Evolutionary conservation across 1,139 yeast species (phyloP).

Genomic region (Yamadazyma dendronema): DNA sequence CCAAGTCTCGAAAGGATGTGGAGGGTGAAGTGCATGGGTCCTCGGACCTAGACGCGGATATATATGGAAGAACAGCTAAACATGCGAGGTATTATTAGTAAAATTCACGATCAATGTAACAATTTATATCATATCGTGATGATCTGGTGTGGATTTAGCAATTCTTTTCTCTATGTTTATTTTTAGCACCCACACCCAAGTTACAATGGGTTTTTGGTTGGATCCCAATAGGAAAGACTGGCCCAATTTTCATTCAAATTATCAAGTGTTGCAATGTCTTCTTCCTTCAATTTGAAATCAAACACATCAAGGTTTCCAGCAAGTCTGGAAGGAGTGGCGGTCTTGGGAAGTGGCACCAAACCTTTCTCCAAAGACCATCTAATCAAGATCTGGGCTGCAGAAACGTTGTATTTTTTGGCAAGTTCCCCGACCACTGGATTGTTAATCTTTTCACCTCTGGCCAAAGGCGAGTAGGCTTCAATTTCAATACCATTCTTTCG

Average conservation of each 20-base stretch:
- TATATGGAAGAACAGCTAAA: too few relatives aligned
- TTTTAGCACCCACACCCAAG: too few relatives aligned
- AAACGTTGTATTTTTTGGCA: slow-evolving; percentile 53
- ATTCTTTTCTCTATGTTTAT: too few relatives aligned
- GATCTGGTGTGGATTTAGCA: too few relatives aligned
- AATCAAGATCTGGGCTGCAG: slow-evolving; percentile 60
- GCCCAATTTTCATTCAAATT: slow-evolving; percentile 1
- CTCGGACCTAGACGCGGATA: too few relatives aligned
- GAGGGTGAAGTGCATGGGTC: too few relatives aligned
- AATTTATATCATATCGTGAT: too few relatives aligned
- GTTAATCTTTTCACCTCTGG: slow-evolving; percentile 55
- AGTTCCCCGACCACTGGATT: slow-evolving; percentile 46
- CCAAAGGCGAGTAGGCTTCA: slow-evolving; percentile 76
- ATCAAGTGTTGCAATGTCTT: slow-evolving; percentile 23
- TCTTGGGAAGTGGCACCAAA: slow-evolving; percentile 69
- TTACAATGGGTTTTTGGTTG: slow-evolving; percentile 2
- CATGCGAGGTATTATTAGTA: too few relatives aligned
- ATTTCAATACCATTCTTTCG: slow-evolving; percentile 52
- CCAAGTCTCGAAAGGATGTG: too few relatives aligned
- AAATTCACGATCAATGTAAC: too few relatives aligned
- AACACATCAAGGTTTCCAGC: slow-evolving; percentile 38
- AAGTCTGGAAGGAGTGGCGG: slow-evolving; percentile 53
- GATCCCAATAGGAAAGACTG: slow-evolving; percentile 1
- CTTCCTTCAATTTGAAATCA: slow-evolving; percentile 46
- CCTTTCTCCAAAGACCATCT: slow-evolving; percentile 73